phyloP scores from a whole-genome alignment of 192 early-diverging fungal species.

The Linnemannia schmuckeri region DNA sequence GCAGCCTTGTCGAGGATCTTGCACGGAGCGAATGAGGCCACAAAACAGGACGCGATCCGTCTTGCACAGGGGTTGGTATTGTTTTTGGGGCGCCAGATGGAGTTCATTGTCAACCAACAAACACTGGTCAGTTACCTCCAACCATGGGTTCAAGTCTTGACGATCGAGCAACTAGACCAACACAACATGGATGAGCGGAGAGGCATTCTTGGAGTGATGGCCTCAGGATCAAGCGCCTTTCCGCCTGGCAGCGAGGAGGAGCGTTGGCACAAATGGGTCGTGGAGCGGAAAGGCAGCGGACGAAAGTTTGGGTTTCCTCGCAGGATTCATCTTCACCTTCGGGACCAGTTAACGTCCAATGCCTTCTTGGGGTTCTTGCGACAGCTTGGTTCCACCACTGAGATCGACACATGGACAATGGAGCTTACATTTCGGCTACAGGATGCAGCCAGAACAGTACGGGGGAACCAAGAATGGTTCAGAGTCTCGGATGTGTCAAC shows the following conservation, averaged over 20 bases:
- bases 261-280: constrained; percentile 27
- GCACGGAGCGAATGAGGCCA: constrained; percentile 34
- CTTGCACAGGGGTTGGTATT: constrained; percentile 22
- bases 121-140: constrained; percentile 18
- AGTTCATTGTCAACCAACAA: constrained; percentile 32
- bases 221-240: not conserved
- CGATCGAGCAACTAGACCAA: constrained; percentile 49
- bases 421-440: constrained; percentile 29
- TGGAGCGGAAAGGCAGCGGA: constrained; percentile 10
- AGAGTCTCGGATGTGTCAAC: constrained; percentile 16
- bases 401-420: constrained; percentile 30
- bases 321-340: constrained; percentile 34
- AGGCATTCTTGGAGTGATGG: constrained; percentile 21
- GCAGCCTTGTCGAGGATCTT: constrained; percentile 31
- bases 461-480: constrained; percentile 45
- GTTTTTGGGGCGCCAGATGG: constrained; percentile 33
- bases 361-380: constrained; percentile 39
- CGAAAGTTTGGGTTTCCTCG: constrained; percentile 53
- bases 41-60: constrained; percentile 22
- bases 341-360: constrained; percentile 29
- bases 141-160: constrained; percentile 36
- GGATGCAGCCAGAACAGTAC: constrained; percentile 23
- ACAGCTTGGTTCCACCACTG: constrained; percentile 38
- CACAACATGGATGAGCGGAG: constrained; percentile 45
- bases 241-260: not conserved